Evolutionary conservation across 1,284 basidiomycete species (phyloP).

Genomic region (Trichosporon asahii): DNA sequence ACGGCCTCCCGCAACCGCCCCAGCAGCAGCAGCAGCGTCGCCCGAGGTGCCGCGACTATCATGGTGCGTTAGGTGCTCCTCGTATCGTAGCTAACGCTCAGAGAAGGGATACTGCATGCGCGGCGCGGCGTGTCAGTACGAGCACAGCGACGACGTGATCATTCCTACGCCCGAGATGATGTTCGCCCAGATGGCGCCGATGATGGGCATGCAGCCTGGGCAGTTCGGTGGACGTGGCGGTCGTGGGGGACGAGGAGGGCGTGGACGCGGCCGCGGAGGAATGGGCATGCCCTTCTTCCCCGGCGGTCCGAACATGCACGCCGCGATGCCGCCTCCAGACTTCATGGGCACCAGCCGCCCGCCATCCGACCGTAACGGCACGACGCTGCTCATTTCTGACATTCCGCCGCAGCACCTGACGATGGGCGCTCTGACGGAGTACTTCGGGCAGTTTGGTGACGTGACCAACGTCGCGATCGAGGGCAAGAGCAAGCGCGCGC

Average conservation of each 20-base stretch:
- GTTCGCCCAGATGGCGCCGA: constrained; percentile 42
- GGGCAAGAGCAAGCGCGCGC: constrained; percentile 65
- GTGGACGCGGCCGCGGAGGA: constrained; percentile 42
- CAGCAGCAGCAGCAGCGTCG: constrained; percentile 30
- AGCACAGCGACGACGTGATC: constrained; percentile 66
- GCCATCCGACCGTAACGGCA: constrained; percentile 61
- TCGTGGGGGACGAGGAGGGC: constrained; percentile 56
- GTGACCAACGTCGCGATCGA: constrained; percentile 93
- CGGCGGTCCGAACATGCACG: constrained; percentile 15
- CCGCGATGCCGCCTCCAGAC: constrained; percentile 11
- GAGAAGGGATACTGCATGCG: constrained; percentile 87
- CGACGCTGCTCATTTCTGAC: constrained; percentile 89
- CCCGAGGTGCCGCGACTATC: constrained; percentile 71
- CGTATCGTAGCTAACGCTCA: constrained; percentile 41
- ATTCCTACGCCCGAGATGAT: constrained; percentile 56
- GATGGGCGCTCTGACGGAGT: constrained; percentile 73
- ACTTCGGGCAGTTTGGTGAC: constrained; percentile 88
- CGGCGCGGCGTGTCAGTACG: constrained; percentile 85
- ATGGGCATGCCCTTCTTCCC: constrained; percentile 28
- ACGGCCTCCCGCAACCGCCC: constrained; percentile 27
- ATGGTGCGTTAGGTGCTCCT: constrained; percentile 62
- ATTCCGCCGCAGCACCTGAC: constrained; percentile 79
- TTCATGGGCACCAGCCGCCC: constrained; percentile 33
- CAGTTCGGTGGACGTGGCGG: constrained; percentile 28
- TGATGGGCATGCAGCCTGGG: constrained; percentile 28